Percentiles rank a stretch among this genome's conserved stretches.
Conservation (phyloP, 2,329 filamentous ascomycete species). For the Pseudocercospora ulei region DNA sequence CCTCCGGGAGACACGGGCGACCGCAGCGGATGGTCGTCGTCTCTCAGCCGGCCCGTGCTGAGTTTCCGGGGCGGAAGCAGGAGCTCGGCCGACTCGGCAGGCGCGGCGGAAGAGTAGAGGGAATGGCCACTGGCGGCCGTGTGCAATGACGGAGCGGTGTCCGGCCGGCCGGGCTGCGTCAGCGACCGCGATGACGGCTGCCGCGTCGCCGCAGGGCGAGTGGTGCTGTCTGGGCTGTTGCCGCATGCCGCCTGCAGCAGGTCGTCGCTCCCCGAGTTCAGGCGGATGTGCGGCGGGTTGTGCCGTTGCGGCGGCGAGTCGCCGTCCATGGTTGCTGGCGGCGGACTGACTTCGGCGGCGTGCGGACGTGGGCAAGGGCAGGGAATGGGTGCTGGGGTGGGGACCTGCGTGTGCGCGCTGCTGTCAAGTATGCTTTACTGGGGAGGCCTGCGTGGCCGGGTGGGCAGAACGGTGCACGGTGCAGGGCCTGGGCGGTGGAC, state of each 20-base stretch:
- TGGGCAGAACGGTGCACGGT: too few species aligned
- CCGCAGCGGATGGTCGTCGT: constrained; percentile 44
- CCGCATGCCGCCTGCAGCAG: constrained; percentile 36
- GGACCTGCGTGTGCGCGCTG: too few species aligned
- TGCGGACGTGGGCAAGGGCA: neutral
- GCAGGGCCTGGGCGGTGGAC: too few species aligned
- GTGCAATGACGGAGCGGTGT: constrained; percentile 32
- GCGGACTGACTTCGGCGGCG: neutral
- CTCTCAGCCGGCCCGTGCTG: constrained; percentile 44
- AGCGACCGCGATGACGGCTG: constrained; percentile 41
- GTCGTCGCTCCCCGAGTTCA: constrained; percentile 54
- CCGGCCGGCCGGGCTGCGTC: constrained; percentile 34
- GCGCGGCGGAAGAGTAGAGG: constrained; percentile 26
- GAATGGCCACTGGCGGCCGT: constrained; percentile 20
- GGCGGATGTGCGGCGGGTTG: constrained; percentile 50
- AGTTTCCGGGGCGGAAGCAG: constrained; percentile 44
- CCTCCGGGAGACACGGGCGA: constrained; percentile 43
- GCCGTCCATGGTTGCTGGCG: constrained; percentile 4
- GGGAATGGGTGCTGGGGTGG: neutral
- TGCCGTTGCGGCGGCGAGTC: constrained; percentile 18
- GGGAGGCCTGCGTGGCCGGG: too few species aligned
- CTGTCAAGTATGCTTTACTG: too few species aligned
- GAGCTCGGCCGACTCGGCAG: constrained; percentile 43
- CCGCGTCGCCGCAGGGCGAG: constrained; percentile 34
- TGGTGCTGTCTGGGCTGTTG: constrained; percentile 15